These are phyloP conservation scores for Aschersonia sp. DNA, from an alignment of 2,329 filamentous ascomycete species.

Conservation along the genomic window DNA sequence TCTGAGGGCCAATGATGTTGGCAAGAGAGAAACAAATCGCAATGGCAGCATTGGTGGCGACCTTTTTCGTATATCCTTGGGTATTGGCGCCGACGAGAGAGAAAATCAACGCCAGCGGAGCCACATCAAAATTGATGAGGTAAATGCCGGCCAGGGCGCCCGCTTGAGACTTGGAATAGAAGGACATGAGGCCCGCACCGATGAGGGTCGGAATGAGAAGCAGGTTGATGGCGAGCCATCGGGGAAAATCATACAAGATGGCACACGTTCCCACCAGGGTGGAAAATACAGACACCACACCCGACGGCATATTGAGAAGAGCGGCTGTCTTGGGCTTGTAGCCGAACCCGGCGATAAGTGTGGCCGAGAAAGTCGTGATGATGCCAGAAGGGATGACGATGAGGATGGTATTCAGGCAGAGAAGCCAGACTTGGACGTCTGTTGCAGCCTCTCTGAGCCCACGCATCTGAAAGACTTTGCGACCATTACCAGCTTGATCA, in stretches of 20 bases:
- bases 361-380: constrained; percentile 19
- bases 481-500: constrained; percentile 26
- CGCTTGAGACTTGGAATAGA: constrained; percentile 8
- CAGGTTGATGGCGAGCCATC: constrained; percentile 11
- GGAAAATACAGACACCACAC: constrained; percentile 8
- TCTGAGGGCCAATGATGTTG: constrained; percentile 21
- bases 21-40: constrained; percentile 28
- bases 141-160: constrained; percentile 18
- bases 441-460: constrained; percentile 25
- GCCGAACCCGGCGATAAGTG: constrained; percentile 20
- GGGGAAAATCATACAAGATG: constrained; percentile 13
- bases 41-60: constrained; percentile 26
- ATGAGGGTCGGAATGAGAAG: constrained; percentile 11
- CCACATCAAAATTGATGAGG: constrained; percentile 28
- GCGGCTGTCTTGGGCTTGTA: constrained; percentile 22
- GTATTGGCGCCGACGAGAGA: constrained; percentile 33
- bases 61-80: constrained; percentile 30
- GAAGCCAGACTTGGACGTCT: constrained; percentile 26
- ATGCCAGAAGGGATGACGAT: constrained; percentile 14
- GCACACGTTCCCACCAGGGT: constrained; percentile 10
- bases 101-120: constrained; percentile 36
- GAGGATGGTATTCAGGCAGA: constrained; percentile 13
- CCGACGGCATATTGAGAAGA: constrained; percentile 24
- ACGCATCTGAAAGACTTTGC: constrained; percentile 21
- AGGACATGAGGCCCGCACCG: constrained; percentile 13